Base-by-base conservation (phyloP, 2,329 filamentous ascomycete genomes). In the Lachnellula cervina region DNA sequence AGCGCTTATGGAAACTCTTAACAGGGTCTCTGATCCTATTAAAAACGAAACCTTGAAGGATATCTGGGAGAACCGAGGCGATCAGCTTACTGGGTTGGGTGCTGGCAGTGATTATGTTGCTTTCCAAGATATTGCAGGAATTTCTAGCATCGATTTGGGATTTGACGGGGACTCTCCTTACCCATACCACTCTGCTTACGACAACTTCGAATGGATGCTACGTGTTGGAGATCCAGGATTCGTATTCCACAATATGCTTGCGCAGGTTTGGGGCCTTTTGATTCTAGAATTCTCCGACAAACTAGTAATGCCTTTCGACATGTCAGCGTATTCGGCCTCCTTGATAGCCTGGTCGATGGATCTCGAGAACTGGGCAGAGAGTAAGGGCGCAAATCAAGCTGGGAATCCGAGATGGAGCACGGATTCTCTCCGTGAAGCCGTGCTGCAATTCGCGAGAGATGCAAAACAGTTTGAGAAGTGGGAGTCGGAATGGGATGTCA, bases 101-200 rank as follows among this genome's bases (percentile, higher is more conserved):
- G 85, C 84, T 4, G 86, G 81, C 9, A 88, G 90, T 62, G 94
- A 97, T 71, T 94, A 90, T 65, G 88, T 91, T 2, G 84, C 91
- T 2, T 99, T 97, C 71, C 93, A 96, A 72, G 83, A 93, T 69
- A 89, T 97, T 50, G 90, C 90, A 0, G 94, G 94, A 51, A 91
- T 86, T 7, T 93, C 90, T 45, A 92, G 89, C 11, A 77, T 99
- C 54, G 91, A 97, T 69, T 82, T 99, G 62, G 80, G 83, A 28
- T 97, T 99, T 14, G 49, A 60, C 42, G 88, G 88, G 45, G 28
- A 32, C 28, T 76, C 80, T 7, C 72, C 76, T 11, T 87, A 81
- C 65, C 90, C 92, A 0, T 84, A 86, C 51, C 86, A 91, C 71
- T 92, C 88, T 58, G 94, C 88, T 72, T 95, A 96, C 72, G 93